A percentile compares a stretch with the other conserved stretches of the same genome.
Conservation (phyloP, 805 yeast species). For the Lachancea meyersii region DNA sequence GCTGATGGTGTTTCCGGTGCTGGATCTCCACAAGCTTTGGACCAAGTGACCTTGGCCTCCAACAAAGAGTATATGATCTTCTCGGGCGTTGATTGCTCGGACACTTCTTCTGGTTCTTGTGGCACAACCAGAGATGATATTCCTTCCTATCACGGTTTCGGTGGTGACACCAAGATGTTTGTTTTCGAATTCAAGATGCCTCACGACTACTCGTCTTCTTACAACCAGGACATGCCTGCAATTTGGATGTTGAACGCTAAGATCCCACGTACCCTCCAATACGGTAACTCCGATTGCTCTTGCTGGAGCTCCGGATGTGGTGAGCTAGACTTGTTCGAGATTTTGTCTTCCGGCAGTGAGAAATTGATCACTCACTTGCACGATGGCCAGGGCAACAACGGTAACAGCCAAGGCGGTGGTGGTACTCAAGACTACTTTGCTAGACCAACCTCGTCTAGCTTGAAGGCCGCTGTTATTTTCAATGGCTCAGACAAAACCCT, state of each 20-base stretch:
- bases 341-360: conserved; percentile 67
- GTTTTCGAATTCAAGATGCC: conserved; percentile 96
- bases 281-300: conserved; percentile 78
- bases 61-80: conserved; percentile 78
- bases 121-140: conserved; percentile 80
- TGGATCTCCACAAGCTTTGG: conserved; percentile 58
- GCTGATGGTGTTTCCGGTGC: conserved; percentile 74
- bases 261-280: conserved; percentile 94
- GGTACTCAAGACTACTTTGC: conserved; percentile 80
- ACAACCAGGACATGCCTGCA: conserved; percentile 94
- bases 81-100: conserved; percentile 58
- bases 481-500: conserved; percentile 41
- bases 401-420: conserved; percentile 65
- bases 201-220: conserved; percentile 43
- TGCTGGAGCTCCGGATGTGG: conserved; percentile 99
- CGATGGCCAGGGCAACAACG: conserved; percentile 66
- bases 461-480: conserved; percentile 90
- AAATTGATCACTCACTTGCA: conserved; percentile 79
- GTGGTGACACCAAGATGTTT: conserved; percentile 77
- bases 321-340: conserved; percentile 92
- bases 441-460: conserved; percentile 72
- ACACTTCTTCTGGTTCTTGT: conserved; percentile 47
- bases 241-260: conserved; percentile 93
- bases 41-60: conserved; percentile 62
- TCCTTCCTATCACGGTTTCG: conserved; percentile 94